Evolutionary conservation across 176 grass and related monocot species (phyloP).

Genomic region (Musa troglodytarum): DNA sequence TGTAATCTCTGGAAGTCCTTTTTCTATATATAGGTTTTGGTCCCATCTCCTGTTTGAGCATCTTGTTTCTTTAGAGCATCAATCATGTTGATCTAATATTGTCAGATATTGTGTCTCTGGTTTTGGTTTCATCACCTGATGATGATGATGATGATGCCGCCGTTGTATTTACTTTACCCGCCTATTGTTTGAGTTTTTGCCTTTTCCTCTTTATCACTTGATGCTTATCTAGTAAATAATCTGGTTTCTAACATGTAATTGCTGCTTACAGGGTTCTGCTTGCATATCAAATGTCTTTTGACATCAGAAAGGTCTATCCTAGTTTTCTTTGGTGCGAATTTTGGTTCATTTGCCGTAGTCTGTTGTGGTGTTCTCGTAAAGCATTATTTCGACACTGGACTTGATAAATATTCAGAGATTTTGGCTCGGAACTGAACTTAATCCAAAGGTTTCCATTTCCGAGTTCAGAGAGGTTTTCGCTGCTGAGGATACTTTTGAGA

Average conservation of each 20-base stretch:
- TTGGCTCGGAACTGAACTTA: constrained; percentile 18
- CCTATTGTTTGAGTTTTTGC: neutral
- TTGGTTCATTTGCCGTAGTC: constrained; percentile 17
- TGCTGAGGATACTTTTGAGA: constrained; percentile 8
- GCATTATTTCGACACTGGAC: constrained; percentile 27
- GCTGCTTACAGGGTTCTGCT: constrained; percentile 24
- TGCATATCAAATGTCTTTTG: constrained; percentile 36
- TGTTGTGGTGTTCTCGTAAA: constrained; percentile 24
- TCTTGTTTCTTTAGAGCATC: too few relatives aligned
- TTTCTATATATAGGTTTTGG: too few relatives aligned
- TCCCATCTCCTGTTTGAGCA: too few relatives aligned
- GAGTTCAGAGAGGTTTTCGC: neutral
- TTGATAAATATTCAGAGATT: constrained; percentile 18
- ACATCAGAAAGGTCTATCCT: constrained; percentile 27
- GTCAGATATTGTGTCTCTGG: neutral
- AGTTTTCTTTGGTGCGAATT: constrained; percentile 21
- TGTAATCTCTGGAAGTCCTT: too few relatives aligned
- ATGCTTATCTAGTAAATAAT: neutral
- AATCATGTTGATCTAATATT: too few relatives aligned
- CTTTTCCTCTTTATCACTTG: neutral
- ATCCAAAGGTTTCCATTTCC: constrained; percentile 8
- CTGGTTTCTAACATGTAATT: neutral
- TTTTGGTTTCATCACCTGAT: neutral
- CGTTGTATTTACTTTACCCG: neutral
- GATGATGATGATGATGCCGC: neutral